A percentile compares a stretch with the other conserved stretches of the same genome.
Evolutionary conservation across 2,329 filamentous ascomycete genomes (phyloP).

Genomic region (Volutella citrinella): DNA sequence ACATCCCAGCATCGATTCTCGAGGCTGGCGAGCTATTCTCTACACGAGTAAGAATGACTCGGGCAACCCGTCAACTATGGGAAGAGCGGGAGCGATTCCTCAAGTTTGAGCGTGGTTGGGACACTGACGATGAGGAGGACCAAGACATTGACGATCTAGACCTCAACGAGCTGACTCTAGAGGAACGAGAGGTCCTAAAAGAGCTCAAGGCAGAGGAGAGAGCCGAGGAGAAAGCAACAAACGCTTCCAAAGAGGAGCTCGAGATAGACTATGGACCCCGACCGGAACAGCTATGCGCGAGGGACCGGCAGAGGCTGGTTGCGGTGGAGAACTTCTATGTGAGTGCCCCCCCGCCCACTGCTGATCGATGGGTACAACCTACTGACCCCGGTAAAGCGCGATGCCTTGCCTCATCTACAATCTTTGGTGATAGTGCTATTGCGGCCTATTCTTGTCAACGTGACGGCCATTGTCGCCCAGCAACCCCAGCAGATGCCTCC

Average conservation of each 20-base stretch:
- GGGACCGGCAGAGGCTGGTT: slow-evolving; percentile 62
- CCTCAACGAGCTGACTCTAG: slow-evolving; percentile 40
- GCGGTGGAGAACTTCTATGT: slow-evolving; percentile 85
- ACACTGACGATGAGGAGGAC: slow-evolving; percentile 46
- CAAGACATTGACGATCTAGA: slow-evolving; percentile 48
- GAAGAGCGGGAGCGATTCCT: slow-evolving; percentile 88
- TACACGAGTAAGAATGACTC: slow-evolving; percentile 82
- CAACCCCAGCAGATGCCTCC: slow-evolving; percentile 46
- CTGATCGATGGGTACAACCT: not conserved
- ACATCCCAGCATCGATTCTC: slow-evolving; percentile 89
- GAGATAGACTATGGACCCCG: slow-evolving; percentile 47
- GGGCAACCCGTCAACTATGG: slow-evolving; percentile 91
- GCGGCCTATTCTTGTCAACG: slow-evolving; percentile 82
- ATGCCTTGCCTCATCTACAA: slow-evolving; percentile 80
- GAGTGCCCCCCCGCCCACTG: slow-evolving; percentile 36
- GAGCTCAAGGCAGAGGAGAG: slow-evolving; percentile 38
- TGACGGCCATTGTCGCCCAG: slow-evolving; percentile 76
- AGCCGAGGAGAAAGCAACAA: slow-evolving; percentile 21
- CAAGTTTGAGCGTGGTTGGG: slow-evolving; percentile 90
- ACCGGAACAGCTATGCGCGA: slow-evolving; percentile 44
- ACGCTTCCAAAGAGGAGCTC: slow-evolving; percentile 15
- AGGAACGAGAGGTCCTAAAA: slow-evolving; percentile 38
- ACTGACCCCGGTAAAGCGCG: slow-evolving; percentile 47
- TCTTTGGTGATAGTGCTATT: slow-evolving; percentile 90
- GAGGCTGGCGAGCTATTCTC: slow-evolving; percentile 94